These are phyloP conservation scores for Mallotus nudiflorus DNA, from an alignment of 345 rosid species.

Conservation along the genomic window DNA sequence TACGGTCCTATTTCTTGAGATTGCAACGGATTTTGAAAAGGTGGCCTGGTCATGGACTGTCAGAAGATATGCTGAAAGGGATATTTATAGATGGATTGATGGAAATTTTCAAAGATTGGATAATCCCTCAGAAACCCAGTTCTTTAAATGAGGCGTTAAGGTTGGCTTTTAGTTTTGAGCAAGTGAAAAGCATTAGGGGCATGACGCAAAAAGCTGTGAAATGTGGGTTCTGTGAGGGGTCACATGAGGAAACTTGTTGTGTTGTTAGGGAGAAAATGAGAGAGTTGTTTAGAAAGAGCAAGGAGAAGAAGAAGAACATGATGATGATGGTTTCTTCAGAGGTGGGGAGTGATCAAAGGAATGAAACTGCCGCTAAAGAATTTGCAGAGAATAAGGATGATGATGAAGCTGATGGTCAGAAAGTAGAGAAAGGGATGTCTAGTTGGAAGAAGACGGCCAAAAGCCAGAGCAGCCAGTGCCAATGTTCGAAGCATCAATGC, in stretches of 20 bases:
- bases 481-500: conserved; percentile 37
- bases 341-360: neutral
- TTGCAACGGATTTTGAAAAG: conserved; percentile 36
- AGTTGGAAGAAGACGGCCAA: conserved; percentile 17
- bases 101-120: conserved; percentile 31
- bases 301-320: conserved; percentile 4
- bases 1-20: conserved; percentile 41
- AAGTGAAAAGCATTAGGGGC: conserved; percentile 21
- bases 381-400: neutral
- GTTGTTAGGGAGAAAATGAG: conserved; percentile 28
- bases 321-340: neutral
- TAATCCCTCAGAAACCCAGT: conserved; percentile 28
- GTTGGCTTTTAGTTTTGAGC: conserved; percentile 37
- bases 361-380: neutral
- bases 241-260: conserved; percentile 30
- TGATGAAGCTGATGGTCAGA: neutral
- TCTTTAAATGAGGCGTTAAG: conserved; percentile 33
- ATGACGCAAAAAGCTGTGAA: neutral
- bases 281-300: conserved; percentile 24
- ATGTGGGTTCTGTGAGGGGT: conserved; percentile 35
- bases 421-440: neutral
- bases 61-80: conserved; percentile 27
- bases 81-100: conserved; percentile 36
- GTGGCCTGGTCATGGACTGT: conserved; percentile 34
- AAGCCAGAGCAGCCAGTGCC: conserved; percentile 38